Evolutionary conservation across 495 filamentous ascomycete genomes (phyloP).

Genomic region (Lophiostoma macrostomum): DNA sequence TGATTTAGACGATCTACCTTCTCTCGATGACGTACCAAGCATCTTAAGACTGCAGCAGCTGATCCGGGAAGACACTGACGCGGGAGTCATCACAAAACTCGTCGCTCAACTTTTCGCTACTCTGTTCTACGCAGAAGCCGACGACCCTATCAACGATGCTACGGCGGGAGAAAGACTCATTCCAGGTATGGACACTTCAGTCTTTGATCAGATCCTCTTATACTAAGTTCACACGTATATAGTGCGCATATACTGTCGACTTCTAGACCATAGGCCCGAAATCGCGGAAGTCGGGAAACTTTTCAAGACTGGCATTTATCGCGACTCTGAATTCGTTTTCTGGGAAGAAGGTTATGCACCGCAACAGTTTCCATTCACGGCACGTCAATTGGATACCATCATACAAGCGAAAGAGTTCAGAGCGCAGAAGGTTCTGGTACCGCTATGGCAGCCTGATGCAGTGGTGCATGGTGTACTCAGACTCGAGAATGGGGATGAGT

Average conservation of each 20-base stretch:
- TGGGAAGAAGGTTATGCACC: slow-evolving; percentile 16
- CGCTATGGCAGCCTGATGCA: slow-evolving; percentile 1
- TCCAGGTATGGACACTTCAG: background rate
- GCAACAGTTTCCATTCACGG: slow-evolving; percentile 10
- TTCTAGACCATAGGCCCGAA: slow-evolving; percentile 7
- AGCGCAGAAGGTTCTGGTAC: slow-evolving; percentile 5
- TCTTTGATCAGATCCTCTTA: background rate
- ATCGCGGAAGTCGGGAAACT: slow-evolving; percentile 5
- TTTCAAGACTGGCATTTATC: slow-evolving; percentile 7
- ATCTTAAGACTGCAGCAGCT: slow-evolving; percentile 3
- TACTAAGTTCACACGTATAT: background rate
- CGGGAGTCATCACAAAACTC: slow-evolving; percentile 1
- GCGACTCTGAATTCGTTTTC: slow-evolving; percentile 10
- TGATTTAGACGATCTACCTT: background rate
- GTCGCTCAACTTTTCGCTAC: slow-evolving; percentile 19
- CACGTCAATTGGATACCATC: slow-evolving; percentile 3
- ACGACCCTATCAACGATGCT: slow-evolving; percentile 3
- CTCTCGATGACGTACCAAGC: slow-evolving; percentile 9
- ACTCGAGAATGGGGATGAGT: slow-evolving; percentile 18
- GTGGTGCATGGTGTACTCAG: slow-evolving; percentile 9
- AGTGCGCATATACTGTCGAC: slow-evolving; percentile 12
- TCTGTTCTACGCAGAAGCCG: slow-evolving; percentile 18
- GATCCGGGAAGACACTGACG: slow-evolving; percentile 9
- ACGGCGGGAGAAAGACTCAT: background rate
- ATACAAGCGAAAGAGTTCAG: slow-evolving; percentile 4